These are phyloP conservation scores for Prunus kanzakura DNA, from an alignment of 306 rosid species.

Conservation along the genomic window DNA sequence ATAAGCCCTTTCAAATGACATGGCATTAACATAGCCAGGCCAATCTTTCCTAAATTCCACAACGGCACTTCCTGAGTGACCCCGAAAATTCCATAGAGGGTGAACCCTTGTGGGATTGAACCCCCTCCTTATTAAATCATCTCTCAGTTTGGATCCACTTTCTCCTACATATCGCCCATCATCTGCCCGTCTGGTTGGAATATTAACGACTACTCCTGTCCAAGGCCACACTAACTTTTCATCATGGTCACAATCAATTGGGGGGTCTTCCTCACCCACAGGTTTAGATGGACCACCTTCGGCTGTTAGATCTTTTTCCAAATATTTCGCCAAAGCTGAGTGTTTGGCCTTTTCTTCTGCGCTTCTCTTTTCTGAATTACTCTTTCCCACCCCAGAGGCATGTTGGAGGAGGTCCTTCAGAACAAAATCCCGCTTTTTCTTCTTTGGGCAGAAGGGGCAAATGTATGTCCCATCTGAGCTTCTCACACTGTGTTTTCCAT, in stretches of 20 bases:
- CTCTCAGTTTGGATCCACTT: slow-evolving; percentile 91
- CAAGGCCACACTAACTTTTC: slow-evolving; percentile 91
- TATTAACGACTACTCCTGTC: slow-evolving; percentile 81
- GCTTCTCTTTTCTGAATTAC: slow-evolving; percentile 73
- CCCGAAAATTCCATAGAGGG: slow-evolving; percentile 60
- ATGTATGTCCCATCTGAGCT: slow-evolving; percentile 44
- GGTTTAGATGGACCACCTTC: slow-evolving; percentile 48
- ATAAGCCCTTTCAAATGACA: slow-evolving; percentile 81
- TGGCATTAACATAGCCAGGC: slow-evolving; percentile 74
- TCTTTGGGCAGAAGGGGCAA: slow-evolving; percentile 83
- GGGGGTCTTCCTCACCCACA: slow-evolving; percentile 41
- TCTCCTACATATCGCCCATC: slow-evolving; percentile 71
- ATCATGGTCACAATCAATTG: slow-evolving; percentile 43
- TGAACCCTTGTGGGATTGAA: slow-evolving; percentile 71
- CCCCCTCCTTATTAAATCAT: slow-evolving; percentile 70
- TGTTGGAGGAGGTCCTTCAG: slow-evolving; percentile 74
- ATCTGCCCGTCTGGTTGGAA: slow-evolving; percentile 59
- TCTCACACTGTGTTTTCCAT: slow-evolving; percentile 54
- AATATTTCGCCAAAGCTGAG: slow-evolving; percentile 65
- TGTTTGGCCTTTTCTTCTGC: slow-evolving; percentile 74
- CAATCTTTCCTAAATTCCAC: slow-evolving; percentile 83
- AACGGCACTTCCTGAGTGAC: slow-evolving; percentile 77
- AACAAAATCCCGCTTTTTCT: slow-evolving; percentile 50
- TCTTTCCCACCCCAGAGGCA: slow-evolving; percentile 90
- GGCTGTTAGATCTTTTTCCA: slow-evolving; percentile 51